Percentiles rank a stretch among this genome's conserved stretches.
Evolutionary conservation across 352 stramenopile species (phyloP).

Genomic region (Peronospora belbahrii): DNA sequence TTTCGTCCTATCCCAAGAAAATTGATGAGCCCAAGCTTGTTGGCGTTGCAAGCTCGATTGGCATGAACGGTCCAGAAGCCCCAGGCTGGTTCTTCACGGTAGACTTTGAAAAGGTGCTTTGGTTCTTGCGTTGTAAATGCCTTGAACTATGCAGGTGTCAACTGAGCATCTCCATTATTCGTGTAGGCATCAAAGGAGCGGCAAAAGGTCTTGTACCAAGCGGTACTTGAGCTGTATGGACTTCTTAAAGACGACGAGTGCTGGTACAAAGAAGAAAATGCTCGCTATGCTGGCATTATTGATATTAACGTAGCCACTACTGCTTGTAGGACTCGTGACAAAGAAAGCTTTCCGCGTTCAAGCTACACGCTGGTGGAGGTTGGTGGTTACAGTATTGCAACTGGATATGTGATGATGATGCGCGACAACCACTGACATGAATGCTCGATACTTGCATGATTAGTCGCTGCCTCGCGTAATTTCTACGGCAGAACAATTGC

Average conservation of each 20-base stretch:
- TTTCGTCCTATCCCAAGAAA: slow-evolving; percentile 30
- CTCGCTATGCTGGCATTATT: background rate
- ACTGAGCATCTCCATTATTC: background rate
- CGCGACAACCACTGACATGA: background rate
- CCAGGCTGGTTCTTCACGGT: slow-evolving; percentile 65
- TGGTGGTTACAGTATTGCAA: background rate
- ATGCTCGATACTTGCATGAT: background rate
- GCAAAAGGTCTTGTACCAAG: slow-evolving; percentile 43
- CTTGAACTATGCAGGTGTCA: background rate
- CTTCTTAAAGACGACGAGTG: slow-evolving; percentile 64
- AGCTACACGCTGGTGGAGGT: slow-evolving; percentile 71
- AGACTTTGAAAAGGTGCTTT: slow-evolving; percentile 42
- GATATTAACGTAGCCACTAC: background rate
- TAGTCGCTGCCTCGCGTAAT: slow-evolving; percentile 39
- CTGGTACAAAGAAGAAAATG: slow-evolving; percentile 28
- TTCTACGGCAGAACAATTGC: slow-evolving; percentile 8
- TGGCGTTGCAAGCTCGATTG: slow-evolving; percentile 46
- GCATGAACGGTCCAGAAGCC: slow-evolving; percentile 29
- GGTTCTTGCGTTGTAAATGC: background rate
- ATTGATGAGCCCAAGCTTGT: slow-evolving; percentile 30
- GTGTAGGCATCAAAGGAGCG: slow-evolving; percentile 34
- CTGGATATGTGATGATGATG: background rate
- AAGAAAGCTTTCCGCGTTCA: slow-evolving; percentile 72
- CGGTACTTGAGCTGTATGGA: slow-evolving; percentile 46
- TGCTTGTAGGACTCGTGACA: slow-evolving; percentile 50